Percentiles rank a stretch among this genome's conserved stretches.
Conservation (phyloP, 108 stramenopile species). For the Pseudonitzschia pungens region DNA sequence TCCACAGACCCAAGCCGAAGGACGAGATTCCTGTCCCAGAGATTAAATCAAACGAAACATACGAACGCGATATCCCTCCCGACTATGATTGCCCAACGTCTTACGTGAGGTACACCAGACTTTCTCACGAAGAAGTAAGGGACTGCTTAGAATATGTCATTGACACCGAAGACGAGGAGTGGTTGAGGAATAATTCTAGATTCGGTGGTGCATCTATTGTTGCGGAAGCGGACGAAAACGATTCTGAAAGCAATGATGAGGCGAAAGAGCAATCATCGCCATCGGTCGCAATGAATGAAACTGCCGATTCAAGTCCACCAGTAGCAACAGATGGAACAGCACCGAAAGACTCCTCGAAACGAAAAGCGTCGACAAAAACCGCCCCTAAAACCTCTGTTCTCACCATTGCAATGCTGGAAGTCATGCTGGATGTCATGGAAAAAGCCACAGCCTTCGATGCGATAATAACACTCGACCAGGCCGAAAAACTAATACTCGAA, state of each 20-base stretch:
- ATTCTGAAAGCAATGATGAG: conserved; percentile 12
- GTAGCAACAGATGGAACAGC: neutral
- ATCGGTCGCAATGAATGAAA: neutral
- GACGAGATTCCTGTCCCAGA: conserved; percentile 77
- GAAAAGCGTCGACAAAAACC: conserved; percentile 15
- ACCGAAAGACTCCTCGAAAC: conserved; percentile 22
- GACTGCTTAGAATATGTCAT: conserved; percentile 9
- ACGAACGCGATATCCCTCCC: conserved; percentile 61
- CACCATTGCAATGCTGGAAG: conserved; percentile 57
- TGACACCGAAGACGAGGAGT: conserved; percentile 79
- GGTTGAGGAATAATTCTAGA: conserved; percentile 64
- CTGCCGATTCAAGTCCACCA: neutral
- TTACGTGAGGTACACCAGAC: conserved; percentile 63
- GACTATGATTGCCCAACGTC: conserved; percentile 55
- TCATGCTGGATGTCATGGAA: conserved; percentile 79
- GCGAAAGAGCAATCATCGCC: neutral
- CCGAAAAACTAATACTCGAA: conserved; percentile 55
- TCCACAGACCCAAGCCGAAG: conserved; percentile 47
- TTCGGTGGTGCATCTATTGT: conserved; percentile 48
- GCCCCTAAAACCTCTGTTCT: conserved; percentile 39
- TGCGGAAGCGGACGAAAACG: neutral
- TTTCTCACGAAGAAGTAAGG: conserved; percentile 47
- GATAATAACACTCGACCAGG: conserved; percentile 63
- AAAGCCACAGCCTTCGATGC: conserved; percentile 84
- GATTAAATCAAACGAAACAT: conserved; percentile 61